These are phyloP conservation scores for Penicillium sp. DNA, from an alignment of 2,329 filamentous ascomycete genomes.

Conservation along the genomic window DNA sequence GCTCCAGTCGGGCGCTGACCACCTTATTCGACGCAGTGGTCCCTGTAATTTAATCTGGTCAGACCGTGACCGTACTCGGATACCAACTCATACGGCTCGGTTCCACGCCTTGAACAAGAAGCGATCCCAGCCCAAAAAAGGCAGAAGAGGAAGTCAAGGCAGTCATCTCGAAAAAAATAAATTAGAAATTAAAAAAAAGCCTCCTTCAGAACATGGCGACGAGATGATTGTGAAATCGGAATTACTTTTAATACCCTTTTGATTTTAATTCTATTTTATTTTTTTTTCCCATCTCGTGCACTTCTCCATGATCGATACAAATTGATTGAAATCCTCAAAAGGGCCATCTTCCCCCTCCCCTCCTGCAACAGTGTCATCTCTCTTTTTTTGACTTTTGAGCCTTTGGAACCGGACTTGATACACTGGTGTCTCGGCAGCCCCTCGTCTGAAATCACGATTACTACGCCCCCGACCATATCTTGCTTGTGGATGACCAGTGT, in stretches of 20 bases:
- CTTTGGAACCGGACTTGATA: background rate
- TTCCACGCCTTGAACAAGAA: too few relatives aligned
- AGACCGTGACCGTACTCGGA: too few relatives aligned
- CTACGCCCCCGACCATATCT: background rate
- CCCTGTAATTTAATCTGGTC: too few relatives aligned
- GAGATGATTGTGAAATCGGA: background rate
- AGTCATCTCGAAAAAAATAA: background rate
- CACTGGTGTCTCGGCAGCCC: background rate
- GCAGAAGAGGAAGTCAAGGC: conserved; percentile 1
- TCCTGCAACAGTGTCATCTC: background rate
- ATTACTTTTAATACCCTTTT: background rate
- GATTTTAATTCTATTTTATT: too few relatives aligned
- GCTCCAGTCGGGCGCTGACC: too few relatives aligned
- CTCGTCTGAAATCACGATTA: background rate
- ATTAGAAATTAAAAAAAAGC: background rate
- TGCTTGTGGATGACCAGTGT: conserved; percentile 7
- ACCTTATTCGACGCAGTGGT: too few relatives aligned
- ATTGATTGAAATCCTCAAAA: conserved; percentile 9
- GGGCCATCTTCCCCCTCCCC: conserved; percentile 5
- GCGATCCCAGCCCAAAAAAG: background rate
- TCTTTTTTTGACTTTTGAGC: background rate
- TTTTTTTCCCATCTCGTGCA: background rate
- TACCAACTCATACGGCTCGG: too few relatives aligned
- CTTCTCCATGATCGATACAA: background rate
- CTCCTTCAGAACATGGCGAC: background rate